Base-by-base conservation (phyloP, 371 early-diverging fungal species). In the Mortierella sp. region DNA sequence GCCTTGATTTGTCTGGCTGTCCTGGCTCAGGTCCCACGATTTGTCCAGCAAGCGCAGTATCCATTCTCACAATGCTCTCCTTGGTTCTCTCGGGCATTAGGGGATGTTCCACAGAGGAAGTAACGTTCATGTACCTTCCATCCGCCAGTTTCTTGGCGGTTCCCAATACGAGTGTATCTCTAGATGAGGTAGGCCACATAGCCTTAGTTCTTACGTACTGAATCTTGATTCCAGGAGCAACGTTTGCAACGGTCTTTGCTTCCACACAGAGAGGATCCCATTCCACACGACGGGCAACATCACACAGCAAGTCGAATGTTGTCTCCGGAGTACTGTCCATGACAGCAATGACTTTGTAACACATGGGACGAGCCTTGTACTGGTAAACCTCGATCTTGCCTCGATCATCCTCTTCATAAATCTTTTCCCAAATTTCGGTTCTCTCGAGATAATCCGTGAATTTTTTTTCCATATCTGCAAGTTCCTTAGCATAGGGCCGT, bases 181-280 rank as follows among this genome's bases (percentile, higher is more conserved):
- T 84, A 0, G 87, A 83, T 5, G 88, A 77, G 0, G 89, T 88
- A 3, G 91, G 91, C 92, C 92, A 91, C 50, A 92, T 67, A 9
- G 85, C 79, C 63, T 87, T 91, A 57, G 85, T 86, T 58, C 85
- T 83, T 36, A 90, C 69, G 41, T 91, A 91, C 63, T 84, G 86
- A 24, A 92, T 69, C 22, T 83, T 76, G 55, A 87, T 85, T 40
- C 69, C 71, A 2, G 86, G 74, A 0, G 75, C 75, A 55, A 89
- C 60, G 19, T 67, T 48, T n/a, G 77, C 77, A 0, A 91, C 19
- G 9, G 84, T 58, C 59, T 64, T 63, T 10, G 91, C 82, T 7
- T 81, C 69, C n/a, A 88, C 90, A 8, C 85, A 86, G 68, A 90
- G 80, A 28, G 86, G 86, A 47, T 90, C 91, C 91, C 91, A 90